Conservation (phyloP, 83 land plant species). For the Diphasiastrum complanatum region DNA sequence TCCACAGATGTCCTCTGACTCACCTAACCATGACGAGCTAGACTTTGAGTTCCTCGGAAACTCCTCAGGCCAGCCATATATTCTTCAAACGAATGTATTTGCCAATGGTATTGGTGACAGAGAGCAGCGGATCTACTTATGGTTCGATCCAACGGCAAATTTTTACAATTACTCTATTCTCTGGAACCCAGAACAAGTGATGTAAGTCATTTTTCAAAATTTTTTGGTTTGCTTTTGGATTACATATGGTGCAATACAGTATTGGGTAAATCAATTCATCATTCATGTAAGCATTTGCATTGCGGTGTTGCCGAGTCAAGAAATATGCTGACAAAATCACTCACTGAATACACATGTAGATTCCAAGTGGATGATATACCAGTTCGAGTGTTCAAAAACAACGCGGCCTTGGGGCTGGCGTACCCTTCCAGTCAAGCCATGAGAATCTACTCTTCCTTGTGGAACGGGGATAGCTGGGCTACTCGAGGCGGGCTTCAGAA, state of each 20-base stretch:
- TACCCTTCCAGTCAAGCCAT: slow-evolving; percentile 44
- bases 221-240: too few species aligned
- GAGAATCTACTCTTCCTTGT: slow-evolving; percentile 49
- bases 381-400: slow-evolving; percentile 39
- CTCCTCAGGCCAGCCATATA: slow-evolving; percentile 45
- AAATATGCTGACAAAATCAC: not conserved
- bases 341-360: not conserved
- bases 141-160: slow-evolving; percentile 57
- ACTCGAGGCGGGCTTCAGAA: slow-evolving; percentile 50
- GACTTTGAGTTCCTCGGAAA: slow-evolving; percentile 72
- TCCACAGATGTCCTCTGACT: slow-evolving; percentile 44
- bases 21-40: slow-evolving; percentile 40
- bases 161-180: slow-evolving; percentile 51
- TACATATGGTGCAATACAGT: not conserved
- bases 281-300: not conserved
- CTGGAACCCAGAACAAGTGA: slow-evolving; percentile 39
- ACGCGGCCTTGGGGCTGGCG: slow-evolving; percentile 31
- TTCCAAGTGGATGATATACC: slow-evolving; percentile 49
- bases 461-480: slow-evolving; percentile 68
- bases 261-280: not conserved
- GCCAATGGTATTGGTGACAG: slow-evolving; percentile 49
- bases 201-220: slow-evolving; percentile 14
- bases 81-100: slow-evolving; percentile 50
- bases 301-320: too few species aligned
- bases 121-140: slow-evolving; percentile 43